A percentile compares a stretch with the other conserved stretches of the same genome.
Evolutionary conservation across 495 filamentous ascomycete genomes (phyloP).

Genomic region (Penicillium subrubescens): DNA sequence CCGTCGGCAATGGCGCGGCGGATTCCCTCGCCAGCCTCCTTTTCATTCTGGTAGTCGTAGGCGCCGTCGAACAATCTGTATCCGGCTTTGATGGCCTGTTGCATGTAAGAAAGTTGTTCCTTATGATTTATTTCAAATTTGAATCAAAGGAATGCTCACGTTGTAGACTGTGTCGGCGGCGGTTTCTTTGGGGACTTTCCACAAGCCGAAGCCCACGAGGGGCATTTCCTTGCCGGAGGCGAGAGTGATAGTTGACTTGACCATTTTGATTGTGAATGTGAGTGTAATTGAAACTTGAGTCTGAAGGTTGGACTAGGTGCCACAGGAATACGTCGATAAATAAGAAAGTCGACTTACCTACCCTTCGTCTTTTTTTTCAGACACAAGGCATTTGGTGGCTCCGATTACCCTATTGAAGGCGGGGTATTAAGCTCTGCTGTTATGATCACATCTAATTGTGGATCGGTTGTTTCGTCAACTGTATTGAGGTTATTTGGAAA

Average conservation of each 20-base stretch:
- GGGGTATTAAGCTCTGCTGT: neutral
- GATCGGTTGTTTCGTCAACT: neutral
- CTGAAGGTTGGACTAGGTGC: neutral
- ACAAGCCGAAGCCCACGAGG: conserved; percentile 76
- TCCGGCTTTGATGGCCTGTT: conserved; percentile 75
- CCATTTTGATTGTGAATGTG: conserved; percentile 1
- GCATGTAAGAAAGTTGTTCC: neutral
- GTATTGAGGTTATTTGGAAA: neutral
- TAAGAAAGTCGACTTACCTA: no score
- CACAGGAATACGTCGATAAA: neutral
- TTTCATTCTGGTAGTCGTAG: conserved; percentile 87
- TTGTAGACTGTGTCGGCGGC: conserved; percentile 81
- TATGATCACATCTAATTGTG: neutral
- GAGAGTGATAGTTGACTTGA: conserved; percentile 17
- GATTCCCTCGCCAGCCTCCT: conserved; percentile 77
- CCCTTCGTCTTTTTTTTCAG: neutral
- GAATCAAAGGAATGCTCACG: neutral
- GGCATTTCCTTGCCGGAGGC: conserved; percentile 59
- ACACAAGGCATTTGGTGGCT: neutral
- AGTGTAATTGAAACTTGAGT: neutral
- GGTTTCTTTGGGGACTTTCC: conserved; percentile 81
- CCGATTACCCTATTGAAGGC: neutral
- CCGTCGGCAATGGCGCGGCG: conserved; percentile 82
- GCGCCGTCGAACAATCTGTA: conserved; percentile 87
- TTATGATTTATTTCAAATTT: neutral